phyloP scores from a whole-genome alignment of 208 protist genomes.

The Leishmania turanica region DNA sequence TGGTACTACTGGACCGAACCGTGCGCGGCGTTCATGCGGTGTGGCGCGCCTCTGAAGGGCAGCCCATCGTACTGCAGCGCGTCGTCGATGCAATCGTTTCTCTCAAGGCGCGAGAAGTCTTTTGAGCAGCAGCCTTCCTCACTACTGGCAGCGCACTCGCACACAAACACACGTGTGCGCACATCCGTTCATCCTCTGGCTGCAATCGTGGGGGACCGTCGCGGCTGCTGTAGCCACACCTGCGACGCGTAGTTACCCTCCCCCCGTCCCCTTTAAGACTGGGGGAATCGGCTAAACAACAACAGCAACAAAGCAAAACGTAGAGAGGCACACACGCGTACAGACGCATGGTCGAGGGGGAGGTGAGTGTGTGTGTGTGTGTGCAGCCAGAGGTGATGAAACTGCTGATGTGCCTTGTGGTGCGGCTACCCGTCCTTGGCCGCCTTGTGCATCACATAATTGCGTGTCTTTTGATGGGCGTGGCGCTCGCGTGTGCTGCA shows the following conservation, averaged over 20 bases:
- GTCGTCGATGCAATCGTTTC: constrained; percentile 41
- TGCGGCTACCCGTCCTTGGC: background rate
- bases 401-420: background rate
- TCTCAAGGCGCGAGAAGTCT: constrained; percentile 51
- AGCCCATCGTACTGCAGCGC: constrained; percentile 26
- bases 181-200: no score
- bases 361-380: no score
- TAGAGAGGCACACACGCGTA: background rate
- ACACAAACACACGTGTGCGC: background rate
- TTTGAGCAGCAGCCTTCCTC: constrained; percentile 17
- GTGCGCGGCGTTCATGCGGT: constrained; percentile 42
- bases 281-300: background rate
- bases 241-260: background rate
- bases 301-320: background rate
- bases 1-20: constrained; percentile 79
- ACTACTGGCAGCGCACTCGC: background rate
- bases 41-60: constrained; percentile 28
- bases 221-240: background rate
- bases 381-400: background rate
- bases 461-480: background rate
- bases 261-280: background rate
- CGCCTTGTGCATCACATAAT: background rate
- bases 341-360: background rate
- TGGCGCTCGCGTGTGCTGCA: background rate
- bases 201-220: background rate